These are phyloP conservation scores for Microsporum ferrugineum DNA, from an alignment of 2,329 filamentous ascomycete genomes.

Conservation along the genomic window DNA sequence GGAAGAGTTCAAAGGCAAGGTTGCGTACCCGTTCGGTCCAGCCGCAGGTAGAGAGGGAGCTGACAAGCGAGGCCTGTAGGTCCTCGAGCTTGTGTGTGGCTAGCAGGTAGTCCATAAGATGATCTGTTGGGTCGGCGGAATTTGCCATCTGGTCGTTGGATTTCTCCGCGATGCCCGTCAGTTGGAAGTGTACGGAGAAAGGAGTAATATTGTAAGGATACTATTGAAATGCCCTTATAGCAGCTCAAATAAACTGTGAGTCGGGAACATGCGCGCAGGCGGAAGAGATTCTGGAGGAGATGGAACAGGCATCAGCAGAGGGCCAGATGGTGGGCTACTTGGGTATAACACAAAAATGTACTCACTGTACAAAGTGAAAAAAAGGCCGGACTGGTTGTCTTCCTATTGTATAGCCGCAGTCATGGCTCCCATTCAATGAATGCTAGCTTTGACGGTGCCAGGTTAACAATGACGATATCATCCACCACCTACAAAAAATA, in stretches of 20 bases:
- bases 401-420: slow-evolving; percentile 1
- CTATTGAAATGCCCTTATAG: neutral
- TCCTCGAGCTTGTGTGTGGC: slow-evolving; percentile 41
- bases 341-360: neutral
- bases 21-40: slow-evolving; percentile 47
- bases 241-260: neutral
- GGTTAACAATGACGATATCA: neutral
- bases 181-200: neutral
- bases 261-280: neutral
- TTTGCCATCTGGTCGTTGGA: slow-evolving; percentile 2
- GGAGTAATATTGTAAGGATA: neutral
- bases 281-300: neutral
- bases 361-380: neutral
- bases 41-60: slow-evolving; percentile 46
- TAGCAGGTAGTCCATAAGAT: slow-evolving; percentile 36
- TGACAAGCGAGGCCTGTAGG: slow-evolving; percentile 44
- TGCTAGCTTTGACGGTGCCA: neutral
- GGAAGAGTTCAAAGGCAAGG: slow-evolving; percentile 46
- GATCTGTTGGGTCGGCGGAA: slow-evolving; percentile 29
- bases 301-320: neutral
- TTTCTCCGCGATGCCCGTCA: neutral
- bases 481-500: neutral
- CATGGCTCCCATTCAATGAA: slow-evolving; percentile 3
- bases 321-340: neutral
- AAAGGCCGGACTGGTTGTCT: neutral